These are phyloP conservation scores for Cercophora newfieldiana DNA, from an alignment of 495 filamentous ascomycete species.

Conservation along the genomic window DNA sequence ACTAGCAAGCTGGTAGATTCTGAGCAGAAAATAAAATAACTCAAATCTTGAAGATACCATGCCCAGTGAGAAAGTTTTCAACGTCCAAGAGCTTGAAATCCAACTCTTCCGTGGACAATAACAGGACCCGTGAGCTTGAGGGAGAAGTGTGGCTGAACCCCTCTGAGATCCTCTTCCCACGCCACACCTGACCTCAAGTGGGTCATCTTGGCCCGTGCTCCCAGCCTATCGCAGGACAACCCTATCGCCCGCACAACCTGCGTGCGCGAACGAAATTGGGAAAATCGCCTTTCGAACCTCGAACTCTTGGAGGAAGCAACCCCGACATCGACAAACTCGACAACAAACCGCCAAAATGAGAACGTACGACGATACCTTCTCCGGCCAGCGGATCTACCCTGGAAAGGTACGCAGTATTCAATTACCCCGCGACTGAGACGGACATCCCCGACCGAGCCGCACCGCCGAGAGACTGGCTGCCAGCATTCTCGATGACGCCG, in stretches of 20 bases:
- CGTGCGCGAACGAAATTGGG: slow-evolving; percentile 33
- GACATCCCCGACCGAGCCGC: slow-evolving; percentile 9
- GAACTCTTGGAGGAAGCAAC: slow-evolving; percentile 34
- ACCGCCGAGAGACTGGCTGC: background rate
- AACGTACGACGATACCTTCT: slow-evolving; percentile 98
- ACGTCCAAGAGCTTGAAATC: background rate
- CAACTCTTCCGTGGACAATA: background rate
- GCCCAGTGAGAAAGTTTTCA: background rate
- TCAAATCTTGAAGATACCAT: background rate
- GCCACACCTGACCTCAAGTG: slow-evolving; percentile 14
- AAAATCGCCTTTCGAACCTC: slow-evolving; percentile 36
- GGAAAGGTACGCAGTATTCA: slow-evolving; percentile 77
- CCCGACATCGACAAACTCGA: slow-evolving; percentile 40
- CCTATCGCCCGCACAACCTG: slow-evolving; percentile 40
- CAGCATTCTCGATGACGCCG: slow-evolving; percentile 10
- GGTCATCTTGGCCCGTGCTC: slow-evolving; percentile 22
- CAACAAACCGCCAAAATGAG: slow-evolving; percentile 73
- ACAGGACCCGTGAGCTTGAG: background rate
- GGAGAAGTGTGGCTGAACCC: background rate
- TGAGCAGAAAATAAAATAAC: background rate
- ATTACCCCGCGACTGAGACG: slow-evolving; percentile 14
- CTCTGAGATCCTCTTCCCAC: background rate
- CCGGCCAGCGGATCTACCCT: slow-evolving; percentile 97
- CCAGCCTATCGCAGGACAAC: slow-evolving; percentile 36
- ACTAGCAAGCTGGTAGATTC: background rate